A percentile compares a stretch with the other conserved stretches of the same genome.
Evolutionary conservation across 345 rosid genomes (phyloP).

Genomic region (Leavenworthia alabamica): DNA sequence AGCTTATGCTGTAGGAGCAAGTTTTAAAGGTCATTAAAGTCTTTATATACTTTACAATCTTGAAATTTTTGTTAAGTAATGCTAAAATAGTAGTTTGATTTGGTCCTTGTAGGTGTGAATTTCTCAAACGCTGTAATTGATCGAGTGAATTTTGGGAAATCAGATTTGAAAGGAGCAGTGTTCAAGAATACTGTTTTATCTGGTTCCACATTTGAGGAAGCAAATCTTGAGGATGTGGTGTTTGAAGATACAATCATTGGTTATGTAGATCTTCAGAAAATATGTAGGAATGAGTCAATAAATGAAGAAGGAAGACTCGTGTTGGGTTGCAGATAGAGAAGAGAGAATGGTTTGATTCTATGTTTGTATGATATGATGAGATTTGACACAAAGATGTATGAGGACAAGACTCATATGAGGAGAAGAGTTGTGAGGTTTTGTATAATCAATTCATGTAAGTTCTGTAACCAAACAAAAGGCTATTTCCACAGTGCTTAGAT

Average conservation of each 20-base stretch:
- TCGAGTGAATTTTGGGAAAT: constrained; percentile 71
- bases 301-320: constrained; percentile 35
- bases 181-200: constrained; percentile 74
- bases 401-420: background rate
- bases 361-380: constrained; percentile 6
- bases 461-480: constrained; percentile 12
- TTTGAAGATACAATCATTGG: constrained; percentile 35
- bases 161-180: constrained; percentile 69
- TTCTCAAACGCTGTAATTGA: constrained; percentile 87
- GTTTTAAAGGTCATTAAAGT: constrained; percentile 62
- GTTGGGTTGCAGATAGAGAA: constrained; percentile 28
- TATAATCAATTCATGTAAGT: constrained; percentile 14
- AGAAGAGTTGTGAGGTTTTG: constrained; percentile 17
- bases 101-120: constrained; percentile 50
- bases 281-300: constrained; percentile 28
- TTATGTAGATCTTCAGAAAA: constrained; percentile 32
- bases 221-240: constrained; percentile 56
- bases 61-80: background rate
- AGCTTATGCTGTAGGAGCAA: constrained; percentile 95
- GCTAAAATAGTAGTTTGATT: background rate
- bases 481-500: background rate
- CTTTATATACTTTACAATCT: background rate
- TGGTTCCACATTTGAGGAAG: constrained; percentile 71
- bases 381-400: constrained; percentile 12
- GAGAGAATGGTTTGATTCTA: background rate